Evolutionary conservation across 179 eudicot species (phyloP).

Genomic region (Carnegiea gigantea): DNA sequence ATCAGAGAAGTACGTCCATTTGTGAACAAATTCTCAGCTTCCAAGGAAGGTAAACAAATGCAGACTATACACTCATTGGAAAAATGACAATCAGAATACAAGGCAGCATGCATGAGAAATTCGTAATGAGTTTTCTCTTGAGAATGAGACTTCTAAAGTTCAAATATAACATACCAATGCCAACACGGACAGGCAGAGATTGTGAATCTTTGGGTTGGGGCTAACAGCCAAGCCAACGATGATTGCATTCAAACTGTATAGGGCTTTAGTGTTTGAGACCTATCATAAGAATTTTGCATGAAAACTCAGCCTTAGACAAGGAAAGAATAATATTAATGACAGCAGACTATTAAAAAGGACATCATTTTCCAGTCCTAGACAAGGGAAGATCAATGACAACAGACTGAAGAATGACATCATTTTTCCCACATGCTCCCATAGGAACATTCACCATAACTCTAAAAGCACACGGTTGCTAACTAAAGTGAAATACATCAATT

Average conservation of each 20-base stretch:
- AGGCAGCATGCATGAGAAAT: background rate
- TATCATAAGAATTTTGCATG: constrained; percentile 21
- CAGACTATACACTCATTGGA: background rate
- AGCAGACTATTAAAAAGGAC: background rate
- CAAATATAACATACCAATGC: constrained; percentile 56
- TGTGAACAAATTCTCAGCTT: background rate
- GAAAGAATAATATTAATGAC: background rate
- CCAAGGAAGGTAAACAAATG: background rate
- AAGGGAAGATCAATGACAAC: too few relatives aligned
- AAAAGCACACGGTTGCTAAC: background rate
- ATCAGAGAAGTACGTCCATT: constrained; percentile 1
- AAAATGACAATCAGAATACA: background rate
- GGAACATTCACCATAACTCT: background rate
- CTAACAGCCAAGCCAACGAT: constrained; percentile 77
- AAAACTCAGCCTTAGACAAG: background rate
- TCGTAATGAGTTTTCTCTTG: background rate
- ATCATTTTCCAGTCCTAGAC: background rate
- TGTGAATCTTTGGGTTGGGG: constrained; percentile 39
- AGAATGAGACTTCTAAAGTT: background rate
- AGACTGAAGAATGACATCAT: too few relatives aligned
- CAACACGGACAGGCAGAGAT: constrained; percentile 62
- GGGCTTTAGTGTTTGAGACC: constrained; percentile 63
- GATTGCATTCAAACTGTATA: constrained; percentile 78
- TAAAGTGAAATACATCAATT: background rate
- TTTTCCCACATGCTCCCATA: background rate